Conservation (phyloP, 1,284 basidiomycete species). For the Athelia psychrophila region DNA sequence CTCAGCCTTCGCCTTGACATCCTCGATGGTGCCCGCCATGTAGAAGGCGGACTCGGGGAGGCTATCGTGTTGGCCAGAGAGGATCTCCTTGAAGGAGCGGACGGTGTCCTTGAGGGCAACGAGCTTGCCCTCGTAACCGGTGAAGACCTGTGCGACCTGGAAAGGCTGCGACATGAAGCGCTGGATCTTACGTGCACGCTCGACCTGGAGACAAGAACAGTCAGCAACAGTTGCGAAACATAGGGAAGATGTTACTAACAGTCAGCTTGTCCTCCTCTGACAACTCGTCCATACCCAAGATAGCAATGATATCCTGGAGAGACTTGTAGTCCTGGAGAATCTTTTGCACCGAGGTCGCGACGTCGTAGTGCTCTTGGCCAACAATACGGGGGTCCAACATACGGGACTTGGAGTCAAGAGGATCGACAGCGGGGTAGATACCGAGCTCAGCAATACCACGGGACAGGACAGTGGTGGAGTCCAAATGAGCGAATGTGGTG, state of each 20-base stretch:
- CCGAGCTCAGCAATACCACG: constrained; percentile 99
- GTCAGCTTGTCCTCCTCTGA: constrained; percentile 99
- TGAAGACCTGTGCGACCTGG: constrained; percentile 99
- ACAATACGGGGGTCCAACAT: constrained; percentile 99
- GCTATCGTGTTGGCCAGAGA: constrained; percentile 83
- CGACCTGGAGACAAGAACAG: constrained; percentile 48
- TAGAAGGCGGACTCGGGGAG: constrained; percentile 95
- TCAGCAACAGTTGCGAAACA: background rate
- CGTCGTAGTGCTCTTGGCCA: constrained; percentile 89
- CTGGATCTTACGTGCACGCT: constrained; percentile 88
- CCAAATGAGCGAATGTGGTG: constrained; percentile 99
- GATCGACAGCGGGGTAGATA: constrained; percentile 99
- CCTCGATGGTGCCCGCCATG: constrained; percentile 92
- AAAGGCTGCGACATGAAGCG: constrained; percentile 99
- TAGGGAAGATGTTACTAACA: constrained; percentile 46
- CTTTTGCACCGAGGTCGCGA: constrained; percentile 96
- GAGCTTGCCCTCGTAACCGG: constrained; percentile 96
- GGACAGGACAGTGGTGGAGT: constrained; percentile 98
- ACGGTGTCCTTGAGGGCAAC: constrained; percentile 92
- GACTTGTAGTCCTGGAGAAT: constrained; percentile 99
- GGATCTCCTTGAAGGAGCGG: constrained; percentile 95
- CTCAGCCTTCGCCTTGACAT: constrained; percentile 95
- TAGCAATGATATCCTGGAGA: constrained; percentile 95
- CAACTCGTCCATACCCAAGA: constrained; percentile 99
- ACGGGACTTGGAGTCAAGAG: constrained; percentile 98